A percentile compares a stretch with the other conserved stretches of the same genome.
Evolutionary conservation across 352 stramenopile species (phyloP).

Genomic region (Phytophthora idaei): DNA sequence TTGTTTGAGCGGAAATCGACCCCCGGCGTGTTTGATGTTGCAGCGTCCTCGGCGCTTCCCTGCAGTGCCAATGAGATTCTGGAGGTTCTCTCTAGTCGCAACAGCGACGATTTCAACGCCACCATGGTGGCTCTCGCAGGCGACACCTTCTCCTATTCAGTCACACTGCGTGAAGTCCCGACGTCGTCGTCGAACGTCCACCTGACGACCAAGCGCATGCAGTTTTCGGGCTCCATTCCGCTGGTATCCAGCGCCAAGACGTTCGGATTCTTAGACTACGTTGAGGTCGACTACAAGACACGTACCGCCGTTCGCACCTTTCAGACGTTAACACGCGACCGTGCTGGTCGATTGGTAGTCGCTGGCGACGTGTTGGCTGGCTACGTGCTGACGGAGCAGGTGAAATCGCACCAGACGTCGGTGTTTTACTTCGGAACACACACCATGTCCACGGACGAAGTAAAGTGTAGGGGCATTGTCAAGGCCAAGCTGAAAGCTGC

Average conservation of each 20-base stretch:
- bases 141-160: constrained; percentile 41
- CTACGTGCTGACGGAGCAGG: constrained; percentile 33
- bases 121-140: constrained; percentile 44
- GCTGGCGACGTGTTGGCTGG: constrained; percentile 34
- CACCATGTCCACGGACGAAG: constrained; percentile 4
- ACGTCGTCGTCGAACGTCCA: constrained; percentile 17
- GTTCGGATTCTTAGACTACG: constrained; percentile 42
- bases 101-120: constrained; percentile 46
- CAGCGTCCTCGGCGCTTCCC: constrained; percentile 28
- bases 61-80: constrained; percentile 40
- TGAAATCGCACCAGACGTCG: constrained; percentile 29
- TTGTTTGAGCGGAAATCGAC: constrained; percentile 35
- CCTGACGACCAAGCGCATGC: constrained; percentile 39
- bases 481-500: constrained; percentile 30
- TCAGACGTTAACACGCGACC: constrained; percentile 29
- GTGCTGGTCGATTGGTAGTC: constrained; percentile 28
- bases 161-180: constrained; percentile 38
- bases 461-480: constrained; percentile 22
- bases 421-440: constrained; percentile 44
- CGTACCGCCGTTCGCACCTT: constrained; percentile 35
- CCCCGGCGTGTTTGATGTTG: constrained; percentile 22
- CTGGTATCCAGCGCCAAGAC: constrained; percentile 37
- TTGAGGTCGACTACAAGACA: constrained; percentile 31
- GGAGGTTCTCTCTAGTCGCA: constrained; percentile 37
- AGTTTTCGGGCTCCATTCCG: constrained; percentile 34